These are phyloP conservation scores for Aspergillus unguis DNA, from an alignment of 2,329 filamentous ascomycete species.

Conservation along the genomic window DNA sequence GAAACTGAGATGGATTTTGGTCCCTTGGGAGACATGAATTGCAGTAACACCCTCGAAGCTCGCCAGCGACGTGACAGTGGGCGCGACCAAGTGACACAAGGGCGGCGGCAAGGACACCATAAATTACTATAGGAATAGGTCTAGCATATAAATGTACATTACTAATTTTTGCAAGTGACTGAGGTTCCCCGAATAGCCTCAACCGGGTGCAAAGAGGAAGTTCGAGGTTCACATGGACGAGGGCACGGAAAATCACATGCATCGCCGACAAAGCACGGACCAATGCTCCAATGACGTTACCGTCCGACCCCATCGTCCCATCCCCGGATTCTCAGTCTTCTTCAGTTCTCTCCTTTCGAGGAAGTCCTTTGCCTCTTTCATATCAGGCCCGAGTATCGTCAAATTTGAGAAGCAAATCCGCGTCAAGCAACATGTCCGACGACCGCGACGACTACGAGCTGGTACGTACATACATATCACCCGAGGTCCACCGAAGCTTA, in stretches of 20 bases:
- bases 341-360: background rate
- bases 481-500: background rate
- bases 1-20: too few relatives aligned
- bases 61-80: too few relatives aligned
- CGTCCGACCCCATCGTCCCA: background rate
- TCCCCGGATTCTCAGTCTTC: background rate
- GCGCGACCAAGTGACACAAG: too few relatives aligned
- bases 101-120: too few relatives aligned
- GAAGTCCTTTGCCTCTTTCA: background rate
- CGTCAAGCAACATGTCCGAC: constrained; percentile 3
- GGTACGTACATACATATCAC: background rate
- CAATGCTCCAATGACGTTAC: background rate
- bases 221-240: background rate
- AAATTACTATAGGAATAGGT: too few relatives aligned
- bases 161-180: background rate
- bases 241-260: constrained; percentile 1
- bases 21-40: too few relatives aligned
- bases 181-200: background rate
- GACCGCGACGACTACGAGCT: constrained; percentile 4
- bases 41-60: too few relatives aligned
- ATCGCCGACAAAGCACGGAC: background rate
- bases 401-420: background rate
- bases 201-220: background rate
- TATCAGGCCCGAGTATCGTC: background rate
- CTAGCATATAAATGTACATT: too few relatives aligned